A percentile compares a stretch with the other conserved stretches of the same genome.
These are phyloP conservation scores for Mesembryanthemum crystallinum DNA, from an alignment of 148 eudicot genomes.

Conservation along the genomic window DNA sequence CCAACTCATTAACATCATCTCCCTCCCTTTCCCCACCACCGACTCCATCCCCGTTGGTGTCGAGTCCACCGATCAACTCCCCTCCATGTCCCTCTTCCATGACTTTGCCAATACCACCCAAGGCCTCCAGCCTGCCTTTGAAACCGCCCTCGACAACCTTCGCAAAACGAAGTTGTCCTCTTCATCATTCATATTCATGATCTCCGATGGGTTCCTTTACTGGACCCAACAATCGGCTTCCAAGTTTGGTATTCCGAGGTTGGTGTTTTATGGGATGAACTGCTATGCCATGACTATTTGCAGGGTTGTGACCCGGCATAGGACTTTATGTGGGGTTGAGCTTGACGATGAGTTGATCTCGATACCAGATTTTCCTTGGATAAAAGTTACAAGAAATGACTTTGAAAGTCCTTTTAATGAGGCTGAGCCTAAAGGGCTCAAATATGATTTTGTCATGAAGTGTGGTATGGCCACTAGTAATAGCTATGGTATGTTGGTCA, in stretches of 20 bases:
- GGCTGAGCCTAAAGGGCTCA: constrained; percentile 40
- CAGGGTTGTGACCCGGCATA: not conserved
- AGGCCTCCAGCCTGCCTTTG: constrained; percentile 46
- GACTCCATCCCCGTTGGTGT: constrained; percentile 24
- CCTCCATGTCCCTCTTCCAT: constrained; percentile 49
- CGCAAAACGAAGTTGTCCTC: not conserved
- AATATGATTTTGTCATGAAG: constrained; percentile 34
- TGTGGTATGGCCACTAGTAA: not conserved
- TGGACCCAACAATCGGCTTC: constrained; percentile 54
- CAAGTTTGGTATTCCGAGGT: constrained; percentile 43
- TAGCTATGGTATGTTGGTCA: constrained; percentile 45
- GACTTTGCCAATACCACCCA: constrained; percentile 31
- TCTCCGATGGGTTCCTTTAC: constrained; percentile 51
- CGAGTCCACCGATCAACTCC: constrained; percentile 63
- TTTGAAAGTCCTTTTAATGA: constrained; percentile 19
- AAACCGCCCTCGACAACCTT: constrained; percentile 30
- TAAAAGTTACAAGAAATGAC: constrained; percentile 46
- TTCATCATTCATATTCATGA: too few relatives aligned
- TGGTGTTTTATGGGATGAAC: constrained; percentile 41
- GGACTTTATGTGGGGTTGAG: constrained; percentile 19
- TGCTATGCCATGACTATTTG: constrained; percentile 14
- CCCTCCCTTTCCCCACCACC: constrained; percentile 46
- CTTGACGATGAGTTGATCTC: constrained; percentile 32
- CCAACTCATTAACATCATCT: constrained; percentile 21
- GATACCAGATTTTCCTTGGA: constrained; percentile 41